phyloP scores from a whole-genome alignment of 2,329 filamentous ascomycete species.

The Didymella keratinophila region DNA sequence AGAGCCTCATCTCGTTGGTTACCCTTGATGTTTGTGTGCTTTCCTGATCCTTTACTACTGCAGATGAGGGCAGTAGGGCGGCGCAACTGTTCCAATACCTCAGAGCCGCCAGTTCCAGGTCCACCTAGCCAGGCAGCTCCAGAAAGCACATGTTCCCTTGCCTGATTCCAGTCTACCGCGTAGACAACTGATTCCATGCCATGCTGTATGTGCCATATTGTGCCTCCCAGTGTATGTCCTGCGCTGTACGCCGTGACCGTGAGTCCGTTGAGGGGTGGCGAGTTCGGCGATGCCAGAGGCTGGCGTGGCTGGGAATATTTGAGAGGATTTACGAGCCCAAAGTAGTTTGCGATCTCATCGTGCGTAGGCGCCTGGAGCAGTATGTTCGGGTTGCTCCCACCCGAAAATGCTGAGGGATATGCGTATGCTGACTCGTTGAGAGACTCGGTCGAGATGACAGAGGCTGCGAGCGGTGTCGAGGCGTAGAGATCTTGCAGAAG shows the following conservation, averaged over 20 bases:
- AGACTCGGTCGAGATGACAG: constrained; percentile 76
- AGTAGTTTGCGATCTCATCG: constrained; percentile 92
- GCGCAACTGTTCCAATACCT: constrained; percentile 91
- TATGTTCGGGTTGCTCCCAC: constrained; percentile 56
- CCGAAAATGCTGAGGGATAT: constrained; percentile 61
- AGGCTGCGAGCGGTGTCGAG: constrained; percentile 86
- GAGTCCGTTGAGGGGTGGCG: constrained; percentile 85
- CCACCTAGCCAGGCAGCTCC: constrained; percentile 94
- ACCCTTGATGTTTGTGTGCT: constrained; percentile 74
- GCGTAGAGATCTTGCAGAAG: constrained; percentile 91
- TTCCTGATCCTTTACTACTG: constrained; percentile 81
- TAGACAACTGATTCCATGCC: constrained; percentile 97
- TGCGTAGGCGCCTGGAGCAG: constrained; percentile 74
- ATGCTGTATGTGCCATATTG: constrained; percentile 98
- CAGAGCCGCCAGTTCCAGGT: constrained; percentile 78
- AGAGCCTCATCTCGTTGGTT: constrained; percentile 86
- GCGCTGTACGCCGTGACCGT: constrained; percentile 97
- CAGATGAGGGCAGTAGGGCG: constrained; percentile 95
- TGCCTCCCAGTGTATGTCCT: constrained; percentile 93
- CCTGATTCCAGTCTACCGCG: constrained; percentile 97
- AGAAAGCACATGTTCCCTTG: constrained; percentile 91
- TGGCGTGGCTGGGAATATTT: constrained; percentile 98
- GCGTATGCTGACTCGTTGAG: constrained; percentile 70
- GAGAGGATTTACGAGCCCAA: constrained; percentile 85
- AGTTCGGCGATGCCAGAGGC: constrained; percentile 84